Evolutionary conservation across 257 asterid species (phyloP).

Genomic region (Salvia rosmarinus): DNA sequence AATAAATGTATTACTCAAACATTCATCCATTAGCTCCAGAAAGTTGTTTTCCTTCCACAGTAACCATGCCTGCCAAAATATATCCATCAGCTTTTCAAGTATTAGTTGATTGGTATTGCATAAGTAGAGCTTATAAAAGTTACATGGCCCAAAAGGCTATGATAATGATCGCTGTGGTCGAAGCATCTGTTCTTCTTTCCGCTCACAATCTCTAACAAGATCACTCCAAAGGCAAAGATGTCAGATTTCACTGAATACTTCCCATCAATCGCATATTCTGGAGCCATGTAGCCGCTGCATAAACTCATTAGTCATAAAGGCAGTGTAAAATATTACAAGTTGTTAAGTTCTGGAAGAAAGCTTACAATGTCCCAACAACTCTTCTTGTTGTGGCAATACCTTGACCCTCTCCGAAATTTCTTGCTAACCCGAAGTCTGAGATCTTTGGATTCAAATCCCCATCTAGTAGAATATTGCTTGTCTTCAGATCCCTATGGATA

Average conservation of each 20-base stretch:
- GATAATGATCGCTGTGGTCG: conserved; percentile 19
- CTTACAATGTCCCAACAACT: conserved; percentile 55
- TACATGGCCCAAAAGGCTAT: conserved; percentile 52
- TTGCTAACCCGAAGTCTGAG: conserved; percentile 54
- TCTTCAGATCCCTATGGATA: conserved; percentile 51
- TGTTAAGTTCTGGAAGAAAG: background rate
- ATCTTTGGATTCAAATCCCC: conserved; percentile 45
- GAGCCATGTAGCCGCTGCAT: conserved; percentile 60
- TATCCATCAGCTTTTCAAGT: background rate
- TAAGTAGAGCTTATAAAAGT: too few relatives aligned
- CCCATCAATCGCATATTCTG: conserved; percentile 54
- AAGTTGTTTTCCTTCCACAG: conserved; percentile 38
- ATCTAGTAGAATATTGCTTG: conserved; percentile 51
- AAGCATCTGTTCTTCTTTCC: conserved; percentile 49
- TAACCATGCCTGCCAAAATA: conserved; percentile 45
- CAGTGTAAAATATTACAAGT: too few relatives aligned
- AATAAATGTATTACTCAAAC: conserved; percentile 21
- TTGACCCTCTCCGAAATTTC: conserved; percentile 40
- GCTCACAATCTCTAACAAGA: conserved; percentile 50
- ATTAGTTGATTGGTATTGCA: background rate
- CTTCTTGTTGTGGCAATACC: conserved; percentile 34
- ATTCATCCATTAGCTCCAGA: conserved; percentile 42
- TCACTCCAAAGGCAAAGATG: conserved; percentile 50
- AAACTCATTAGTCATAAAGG: background rate
- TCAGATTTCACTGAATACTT: conserved; percentile 53